A percentile compares a stretch with the other conserved stretches of the same genome.
These are phyloP conservation scores for Baorangia bicolor DNA, from an alignment of 768 basidiomycete genomes.

Conservation along the genomic window DNA sequence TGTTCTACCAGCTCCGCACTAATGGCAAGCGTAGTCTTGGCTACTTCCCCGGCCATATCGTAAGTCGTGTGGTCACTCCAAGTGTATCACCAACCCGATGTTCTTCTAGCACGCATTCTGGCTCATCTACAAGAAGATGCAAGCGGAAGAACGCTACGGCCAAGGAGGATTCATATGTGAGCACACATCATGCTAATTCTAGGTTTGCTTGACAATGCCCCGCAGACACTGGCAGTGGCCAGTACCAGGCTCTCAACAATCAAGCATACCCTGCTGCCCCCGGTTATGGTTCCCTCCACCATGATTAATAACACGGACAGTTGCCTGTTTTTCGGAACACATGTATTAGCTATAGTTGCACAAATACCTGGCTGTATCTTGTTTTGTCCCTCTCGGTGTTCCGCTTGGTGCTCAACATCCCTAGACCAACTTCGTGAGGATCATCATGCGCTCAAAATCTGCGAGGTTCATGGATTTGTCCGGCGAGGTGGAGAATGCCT, in stretches of 20 bases:
- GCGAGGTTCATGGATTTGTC: conserved; percentile 66
- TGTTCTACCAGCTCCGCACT: neutral
- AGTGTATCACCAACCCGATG: neutral
- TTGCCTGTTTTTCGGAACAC: neutral
- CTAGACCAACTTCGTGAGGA: conserved; percentile 43
- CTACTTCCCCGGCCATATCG: conserved; percentile 66
- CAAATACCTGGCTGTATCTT: conserved; percentile 4
- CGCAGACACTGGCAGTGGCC: conserved; percentile 39
- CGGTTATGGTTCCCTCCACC: conserved; percentile 36
- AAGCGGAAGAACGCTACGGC: conserved; percentile 82
- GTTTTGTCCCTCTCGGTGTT: neutral
- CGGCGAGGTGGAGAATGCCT: conserved; percentile 65
- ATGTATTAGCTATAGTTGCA: neutral
- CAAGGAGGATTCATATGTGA: conserved; percentile 72
- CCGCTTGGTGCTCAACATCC: neutral
- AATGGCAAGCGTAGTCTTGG: conserved; percentile 51
- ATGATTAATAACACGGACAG: conserved; percentile 4
- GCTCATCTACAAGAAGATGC: conserved; percentile 89
- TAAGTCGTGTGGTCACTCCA: conserved; percentile 23
- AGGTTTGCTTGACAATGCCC: neutral
- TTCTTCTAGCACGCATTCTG: conserved; percentile 71
- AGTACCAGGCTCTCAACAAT: conserved; percentile 32
- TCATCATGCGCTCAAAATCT: conserved; percentile 79
- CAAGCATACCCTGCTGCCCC: conserved; percentile 24
- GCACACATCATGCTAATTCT: conserved; percentile 30